Conservation (phyloP, 2,329 filamentous ascomycete genomes). For the Neofusicoccum ribis region DNA sequence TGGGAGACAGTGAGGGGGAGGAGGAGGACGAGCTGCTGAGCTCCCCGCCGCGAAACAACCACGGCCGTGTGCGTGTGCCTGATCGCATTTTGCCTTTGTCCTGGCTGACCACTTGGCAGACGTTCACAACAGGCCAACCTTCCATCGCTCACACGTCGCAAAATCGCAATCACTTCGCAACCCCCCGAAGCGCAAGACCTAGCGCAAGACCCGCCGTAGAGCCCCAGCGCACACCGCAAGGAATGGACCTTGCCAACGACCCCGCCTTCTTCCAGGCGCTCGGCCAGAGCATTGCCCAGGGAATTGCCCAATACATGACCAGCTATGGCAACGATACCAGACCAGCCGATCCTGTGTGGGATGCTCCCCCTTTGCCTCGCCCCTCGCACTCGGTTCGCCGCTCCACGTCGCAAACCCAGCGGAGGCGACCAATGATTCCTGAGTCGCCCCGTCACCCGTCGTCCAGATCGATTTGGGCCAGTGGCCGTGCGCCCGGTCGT, state of each 20-base stretch:
- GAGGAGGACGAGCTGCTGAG: slow-evolving; percentile 17
- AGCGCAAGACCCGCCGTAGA: neutral
- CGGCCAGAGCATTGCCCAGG: slow-evolving; percentile 35
- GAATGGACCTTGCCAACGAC: neutral
- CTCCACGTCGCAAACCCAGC: neutral
- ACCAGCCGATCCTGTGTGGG: slow-evolving; percentile 4
- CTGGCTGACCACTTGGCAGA: neutral
- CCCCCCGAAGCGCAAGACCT: neutral
- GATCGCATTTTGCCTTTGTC: neutral
- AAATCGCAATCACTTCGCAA: neutral
- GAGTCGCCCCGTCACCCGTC: slow-evolving; percentile 1
- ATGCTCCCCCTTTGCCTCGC: slow-evolving; percentile 4
- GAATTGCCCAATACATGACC: slow-evolving; percentile 33
- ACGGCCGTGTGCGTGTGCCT: neutral
- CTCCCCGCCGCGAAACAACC: neutral
- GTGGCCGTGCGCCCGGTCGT: neutral
- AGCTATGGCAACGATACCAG: neutral
- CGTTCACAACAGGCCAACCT: neutral
- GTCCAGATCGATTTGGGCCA: neutral
- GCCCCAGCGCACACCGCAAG: neutral
- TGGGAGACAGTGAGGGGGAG: neutral
- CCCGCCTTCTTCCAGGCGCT: slow-evolving; percentile 30
- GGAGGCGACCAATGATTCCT: neutral
- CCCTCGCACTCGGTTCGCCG: neutral
- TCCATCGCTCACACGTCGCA: neutral